Base-by-base conservation (phyloP, 306 rosid species). In the Cucurbita pepo region DNA sequence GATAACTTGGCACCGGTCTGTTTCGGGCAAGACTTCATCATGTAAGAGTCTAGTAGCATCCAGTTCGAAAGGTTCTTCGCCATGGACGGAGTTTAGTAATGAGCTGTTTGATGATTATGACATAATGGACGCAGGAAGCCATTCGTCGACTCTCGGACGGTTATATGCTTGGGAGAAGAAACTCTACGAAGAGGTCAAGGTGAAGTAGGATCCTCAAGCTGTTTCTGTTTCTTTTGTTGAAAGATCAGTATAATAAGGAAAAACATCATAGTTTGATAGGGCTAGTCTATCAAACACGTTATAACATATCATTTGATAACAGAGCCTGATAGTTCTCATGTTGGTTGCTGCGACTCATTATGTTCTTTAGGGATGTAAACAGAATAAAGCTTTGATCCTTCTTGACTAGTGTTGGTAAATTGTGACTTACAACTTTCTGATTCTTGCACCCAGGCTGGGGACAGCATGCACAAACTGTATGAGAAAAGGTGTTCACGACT, bases 161-260 rank as follows among this genome's bases (percentile, higher is more conserved):
- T 69, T 94, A 47, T 91, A 88, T 79, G 97, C 96, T 61, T 94
- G 97, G 99, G 99, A 94, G 82, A 91, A 94, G 89, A 95, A 95
- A 76, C 87, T 95, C 61, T 94, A 86, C 50, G 96, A 95, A 77
- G 95, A 91, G 85, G 97, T 95, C 69, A 95, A 89, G 99, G 99
- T 91, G 77, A 71, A 77, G 43, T 80, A 25, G 52, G 25, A 56
- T 47, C 21, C 47, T 43, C 64, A 5, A 72, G 22, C 40, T 44
- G 76, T 56, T 72, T 50, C 58, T 69, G 76, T 56, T 72, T 50
- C 58, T 69, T 41, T 69, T 50, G 10, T 15, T 56, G 4, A 47
- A 48, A 69, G 19, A 67, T 45, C 16, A 47, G 30, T 25, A 67
- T 14, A 47, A 22, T 25, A 25, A 22, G 56, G 6, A 47, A 22